phyloP scores from a whole-genome alignment of 805 yeast species.

The Isabelozyma heimii region DNA sequence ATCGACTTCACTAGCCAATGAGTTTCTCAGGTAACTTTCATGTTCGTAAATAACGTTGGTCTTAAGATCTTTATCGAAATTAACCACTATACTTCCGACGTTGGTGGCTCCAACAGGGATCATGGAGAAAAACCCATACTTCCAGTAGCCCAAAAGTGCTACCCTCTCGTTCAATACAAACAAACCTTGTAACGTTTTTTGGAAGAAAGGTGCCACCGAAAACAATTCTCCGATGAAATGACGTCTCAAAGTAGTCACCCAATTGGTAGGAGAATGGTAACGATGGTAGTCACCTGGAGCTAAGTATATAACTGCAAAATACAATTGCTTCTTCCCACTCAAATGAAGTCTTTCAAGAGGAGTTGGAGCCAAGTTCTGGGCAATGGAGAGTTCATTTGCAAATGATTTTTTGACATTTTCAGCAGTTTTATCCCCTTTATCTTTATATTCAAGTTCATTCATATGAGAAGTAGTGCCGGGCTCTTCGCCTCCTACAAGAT shows the following conservation, averaged over 20 bases:
- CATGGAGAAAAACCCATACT: constrained; percentile 95
- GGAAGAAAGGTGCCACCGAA: constrained; percentile 96
- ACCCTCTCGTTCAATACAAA: constrained; percentile 94
- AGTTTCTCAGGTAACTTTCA: constrained; percentile 29
- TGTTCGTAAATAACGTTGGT: constrained; percentile 75
- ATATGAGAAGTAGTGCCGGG: constrained; percentile 39
- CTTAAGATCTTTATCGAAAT: constrained; percentile 84
- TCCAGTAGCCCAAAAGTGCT: constrained; percentile 93
- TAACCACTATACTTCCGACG: constrained; percentile 90
- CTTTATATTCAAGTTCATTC: constrained; percentile 49
- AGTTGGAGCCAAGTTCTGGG: constrained; percentile 38
- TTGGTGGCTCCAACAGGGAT: constrained; percentile 99
- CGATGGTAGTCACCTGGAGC: constrained; percentile 99
- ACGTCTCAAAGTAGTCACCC: constrained; percentile 93
- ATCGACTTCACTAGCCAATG: constrained; percentile 7
- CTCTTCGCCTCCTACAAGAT: constrained; percentile 57
- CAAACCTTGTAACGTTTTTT: constrained; percentile 77
- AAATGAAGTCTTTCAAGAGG: constrained; percentile 26
- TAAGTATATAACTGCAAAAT: constrained; percentile 85
- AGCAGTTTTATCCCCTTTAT: constrained; percentile 67
- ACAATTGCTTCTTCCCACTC: constrained; percentile 55
- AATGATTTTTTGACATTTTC: constrained; percentile 28
- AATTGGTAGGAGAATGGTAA: constrained; percentile 91
- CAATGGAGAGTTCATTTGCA: constrained; percentile 36
- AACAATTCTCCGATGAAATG: constrained; percentile 95